phyloP scores from a whole-genome alignment of 306 rosid genomes.

The Casuarina cunninghamiana region DNA sequence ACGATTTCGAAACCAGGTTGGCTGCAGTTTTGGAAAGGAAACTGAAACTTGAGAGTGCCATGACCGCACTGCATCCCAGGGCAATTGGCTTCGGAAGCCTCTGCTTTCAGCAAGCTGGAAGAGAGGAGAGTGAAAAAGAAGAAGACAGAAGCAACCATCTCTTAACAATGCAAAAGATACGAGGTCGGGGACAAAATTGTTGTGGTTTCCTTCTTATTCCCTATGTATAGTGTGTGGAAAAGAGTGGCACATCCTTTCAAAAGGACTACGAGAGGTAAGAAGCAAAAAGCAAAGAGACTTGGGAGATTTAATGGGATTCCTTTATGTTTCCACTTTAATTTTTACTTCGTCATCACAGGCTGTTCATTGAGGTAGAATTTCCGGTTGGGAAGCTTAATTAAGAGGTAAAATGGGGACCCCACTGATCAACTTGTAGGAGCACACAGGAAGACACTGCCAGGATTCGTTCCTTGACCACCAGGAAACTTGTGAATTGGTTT shows the following conservation, averaged over 20 bases:
- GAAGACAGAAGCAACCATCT: constrained; percentile 36
- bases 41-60: constrained; percentile 35
- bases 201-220: background rate
- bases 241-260: background rate
- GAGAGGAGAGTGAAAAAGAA: constrained; percentile 45
- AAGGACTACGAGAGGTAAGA: constrained; percentile 6
- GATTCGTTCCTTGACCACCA: background rate
- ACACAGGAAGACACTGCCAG: background rate
- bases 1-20: constrained; percentile 41
- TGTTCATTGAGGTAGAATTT: constrained; percentile 5
- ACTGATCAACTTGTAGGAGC: background rate
- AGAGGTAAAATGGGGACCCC: background rate
- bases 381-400: background rate
- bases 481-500: too few relatives aligned
- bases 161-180: background rate
- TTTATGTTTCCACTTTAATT: background rate
- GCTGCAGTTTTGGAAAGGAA: constrained; percentile 42
- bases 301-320: constrained; percentile 4
- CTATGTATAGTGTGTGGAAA: too few relatives aligned
- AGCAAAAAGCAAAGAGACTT: constrained; percentile 24
- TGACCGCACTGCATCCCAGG: constrained; percentile 32
- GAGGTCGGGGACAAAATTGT: background rate
- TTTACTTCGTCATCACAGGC: constrained; percentile 11
- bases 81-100: constrained; percentile 24
- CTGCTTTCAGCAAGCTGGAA: constrained; percentile 32